Base-by-base conservation (phyloP, 306 rosid species). In the Prunus padus region DNA sequence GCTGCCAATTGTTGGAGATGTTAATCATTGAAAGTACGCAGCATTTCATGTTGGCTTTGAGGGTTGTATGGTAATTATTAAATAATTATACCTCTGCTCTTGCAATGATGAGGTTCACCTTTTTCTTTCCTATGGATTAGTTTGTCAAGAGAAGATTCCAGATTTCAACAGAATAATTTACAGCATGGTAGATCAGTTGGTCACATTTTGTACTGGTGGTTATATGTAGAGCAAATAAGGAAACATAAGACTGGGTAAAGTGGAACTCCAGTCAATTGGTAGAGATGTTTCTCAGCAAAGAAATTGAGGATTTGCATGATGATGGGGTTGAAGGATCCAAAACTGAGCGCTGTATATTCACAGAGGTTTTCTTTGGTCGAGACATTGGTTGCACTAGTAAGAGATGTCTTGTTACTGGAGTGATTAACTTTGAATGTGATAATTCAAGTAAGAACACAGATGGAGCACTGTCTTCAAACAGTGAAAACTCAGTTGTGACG, bases 271-370 rank as follows among this genome's bases (percentile, higher is more conserved):
- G 57, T 64, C 54, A 49, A 44, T 80, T 66, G 55, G 77, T 42
- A 51, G 85, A 78, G 72, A 91, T 87, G 89, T 84, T 80, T 40
- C 74, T 33, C 44, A 50, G 37, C 75, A 79, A 82, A 73, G 86
- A 73, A 78, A 85, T 83, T 64, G 89, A 84, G 64, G 90, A 88
- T 82, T 84, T 92, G 77, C 86, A 72, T 40, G 89, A 90, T 82
- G 96, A 90, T 87, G 84, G 77, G 73, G 86, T 91, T 68, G 98
- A 95, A 77, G 98, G 97, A 67, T 95, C 97, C 9, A 81, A 83
- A 67, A 82, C 75, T 69, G 98, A 92, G 88, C 82, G 71, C 57
- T 71, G 65, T 80, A 89, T 92, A 87, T 95, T 89, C 80, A 87
- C 75, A 52, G 97, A 92, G 82, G 82, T 84, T 49, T 89, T 95